Base-by-base conservation (phyloP, 768 basidiomycete genomes). In the Russula lepida region DNA sequence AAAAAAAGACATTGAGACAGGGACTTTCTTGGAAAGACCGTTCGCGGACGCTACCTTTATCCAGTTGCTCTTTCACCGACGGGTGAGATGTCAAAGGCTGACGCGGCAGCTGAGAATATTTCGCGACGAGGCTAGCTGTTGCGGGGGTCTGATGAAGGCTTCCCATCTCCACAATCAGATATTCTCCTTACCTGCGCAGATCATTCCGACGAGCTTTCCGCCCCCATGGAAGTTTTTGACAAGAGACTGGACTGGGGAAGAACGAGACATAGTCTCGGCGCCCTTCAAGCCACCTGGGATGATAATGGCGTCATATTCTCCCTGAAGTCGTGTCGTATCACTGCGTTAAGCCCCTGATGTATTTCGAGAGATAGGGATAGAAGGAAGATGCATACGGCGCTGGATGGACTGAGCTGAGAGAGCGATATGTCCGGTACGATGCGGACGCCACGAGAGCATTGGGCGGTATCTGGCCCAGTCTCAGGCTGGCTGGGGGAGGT, bases 81-180 rank as follows among this genome's bases (percentile, higher is more conserved):
- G 90, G 89, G 67, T 92, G 89, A 17, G 90, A 92, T 2, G 90
- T 92, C 48, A 92, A 62, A 3, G 81, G 79, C 64, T 89, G 87
- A 55, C 68, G 77, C 0, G 82, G 78, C 5, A 92, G 77, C 11
- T 76, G 76, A 0, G 88, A 77, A 0, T 81, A 80, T 59, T 83
- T 75, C 0, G 90, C 90, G 28, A 82, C 80, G 37, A 90, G 43
- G 32, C 54, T 59, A 46, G 32, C 25, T 52, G 27, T 32, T 47
- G 8, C 27, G 13, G 19, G n/a, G 28, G 6, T 39, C 27, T 27
- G n/a, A 56, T 39, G 3, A 46, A n/a, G 43, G 21, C n/a, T 32
- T 30, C 46, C 13, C 3, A 37, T 51, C 28, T 28, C 39, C 30
- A 33, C 17, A n/a, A 48, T 39, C 48, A 11, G 5, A 30, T 17